phyloP scores from a whole-genome alignment of 257 asterid genomes.

The Solanum chaucha region DNA sequence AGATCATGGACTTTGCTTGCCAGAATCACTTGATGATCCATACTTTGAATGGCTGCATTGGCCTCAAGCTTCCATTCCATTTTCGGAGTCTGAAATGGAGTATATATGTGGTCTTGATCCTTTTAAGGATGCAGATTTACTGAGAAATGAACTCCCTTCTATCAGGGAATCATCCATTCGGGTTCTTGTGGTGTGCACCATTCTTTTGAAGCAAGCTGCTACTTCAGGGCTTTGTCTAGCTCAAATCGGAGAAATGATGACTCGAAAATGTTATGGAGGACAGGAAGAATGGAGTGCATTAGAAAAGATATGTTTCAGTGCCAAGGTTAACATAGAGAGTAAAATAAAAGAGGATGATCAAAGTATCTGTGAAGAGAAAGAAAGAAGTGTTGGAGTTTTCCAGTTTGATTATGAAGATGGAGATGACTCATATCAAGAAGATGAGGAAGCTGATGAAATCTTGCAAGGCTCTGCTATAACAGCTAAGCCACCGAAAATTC shows the following conservation, averaged over 20 bases:
- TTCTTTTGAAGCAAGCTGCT: constrained; percentile 60
- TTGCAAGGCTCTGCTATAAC: constrained; percentile 5
- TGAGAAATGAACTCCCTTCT: constrained; percentile 57
- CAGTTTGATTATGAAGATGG: constrained; percentile 33
- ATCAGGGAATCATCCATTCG: constrained; percentile 67
- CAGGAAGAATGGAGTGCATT: constrained; percentile 59
- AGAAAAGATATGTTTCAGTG: constrained; percentile 58
- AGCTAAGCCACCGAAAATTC: constrained; percentile 43
- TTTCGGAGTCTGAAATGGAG: constrained; percentile 65
- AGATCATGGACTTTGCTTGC: constrained; percentile 93
- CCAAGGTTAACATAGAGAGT: constrained; percentile 33
- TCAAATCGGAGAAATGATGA: constrained; percentile 92
- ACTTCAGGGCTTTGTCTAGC: constrained; percentile 64
- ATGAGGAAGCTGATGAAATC: constrained; percentile 3
- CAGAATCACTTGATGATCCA: constrained; percentile 89
- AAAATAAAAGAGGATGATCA: constrained; percentile 7
- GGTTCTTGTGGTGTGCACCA: constrained; percentile 74
- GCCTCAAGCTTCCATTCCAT: constrained; percentile 90
- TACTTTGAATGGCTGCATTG: constrained; percentile 95
- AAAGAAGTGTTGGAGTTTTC: constrained; percentile 26
- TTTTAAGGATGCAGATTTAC: constrained; percentile 57
- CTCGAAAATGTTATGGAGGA: constrained; percentile 55
- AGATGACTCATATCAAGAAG: constrained; percentile 6
- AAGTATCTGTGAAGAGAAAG: constrained; percentile 14
- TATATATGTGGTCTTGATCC: constrained; percentile 70